Percentiles rank a stretch among this genome's conserved stretches.
Conservation (phyloP, 2,329 filamentous ascomycete species). For the Aspergillus carbonarius region DNA sequence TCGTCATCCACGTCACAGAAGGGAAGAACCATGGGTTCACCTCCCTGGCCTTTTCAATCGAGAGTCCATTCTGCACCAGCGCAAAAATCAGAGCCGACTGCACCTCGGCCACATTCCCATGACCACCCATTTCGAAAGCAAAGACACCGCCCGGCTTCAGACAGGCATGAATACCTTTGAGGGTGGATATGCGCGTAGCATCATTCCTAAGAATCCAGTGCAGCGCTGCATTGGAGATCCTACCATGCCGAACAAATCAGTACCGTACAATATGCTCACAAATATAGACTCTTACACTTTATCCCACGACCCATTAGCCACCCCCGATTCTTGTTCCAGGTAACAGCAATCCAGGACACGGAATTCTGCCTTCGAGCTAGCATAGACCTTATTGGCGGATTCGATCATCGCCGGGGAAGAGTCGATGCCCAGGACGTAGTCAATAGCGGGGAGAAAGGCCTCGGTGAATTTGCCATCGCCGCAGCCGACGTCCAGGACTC, state of each 20-base stretch:
- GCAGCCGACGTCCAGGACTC: slow-evolving; percentile 63
- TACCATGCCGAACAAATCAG: slow-evolving; percentile 4
- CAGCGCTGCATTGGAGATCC: slow-evolving; percentile 64
- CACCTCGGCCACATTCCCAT: slow-evolving; percentile 67
- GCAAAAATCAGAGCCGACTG: slow-evolving; percentile 57
- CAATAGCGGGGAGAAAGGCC: slow-evolving; percentile 52
- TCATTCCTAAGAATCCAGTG: slow-evolving; percentile 63
- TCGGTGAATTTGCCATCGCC: slow-evolving; percentile 62
- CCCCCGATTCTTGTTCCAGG: slow-evolving; percentile 27
- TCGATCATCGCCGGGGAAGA: slow-evolving; percentile 60
- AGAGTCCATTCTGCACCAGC: slow-evolving; percentile 51
- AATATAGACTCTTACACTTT: slow-evolving; percentile 49
- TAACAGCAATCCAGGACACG: slow-evolving; percentile 37
- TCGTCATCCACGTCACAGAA: slow-evolving; percentile 58
- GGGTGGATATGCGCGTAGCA: slow-evolving; percentile 51
- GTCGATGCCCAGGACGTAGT: slow-evolving; percentile 59
- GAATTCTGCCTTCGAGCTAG: slow-evolving; percentile 27
- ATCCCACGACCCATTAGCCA: slow-evolving; percentile 37
- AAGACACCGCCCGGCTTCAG: slow-evolving; percentile 59
- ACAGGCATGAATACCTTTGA: slow-evolving; percentile 52
- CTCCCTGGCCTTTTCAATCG: slow-evolving; percentile 50
- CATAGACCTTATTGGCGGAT: slow-evolving; percentile 49
- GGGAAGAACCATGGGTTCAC: slow-evolving; percentile 72
- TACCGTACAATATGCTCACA: no score
- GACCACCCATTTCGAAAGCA: slow-evolving; percentile 70